Conservation (phyloP, 768 basidiomycete genomes). For the Suillus bovinus region DNA sequence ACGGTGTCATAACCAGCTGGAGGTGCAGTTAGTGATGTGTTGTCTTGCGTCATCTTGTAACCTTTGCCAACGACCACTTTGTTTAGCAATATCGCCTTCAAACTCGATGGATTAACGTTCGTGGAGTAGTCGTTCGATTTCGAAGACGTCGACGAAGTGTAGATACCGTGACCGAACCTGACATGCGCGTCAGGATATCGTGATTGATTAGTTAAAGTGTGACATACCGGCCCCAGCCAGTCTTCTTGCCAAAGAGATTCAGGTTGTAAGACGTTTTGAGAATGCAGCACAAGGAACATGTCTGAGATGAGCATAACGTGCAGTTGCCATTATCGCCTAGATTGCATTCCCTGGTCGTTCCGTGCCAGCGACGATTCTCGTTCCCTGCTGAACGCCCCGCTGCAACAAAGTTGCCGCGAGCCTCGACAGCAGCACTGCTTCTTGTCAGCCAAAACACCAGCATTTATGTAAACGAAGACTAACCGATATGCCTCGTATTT, state of each 20-base stretch:
- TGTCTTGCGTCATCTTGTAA: constrained; percentile 63
- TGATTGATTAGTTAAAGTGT: neutral
- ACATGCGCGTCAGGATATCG: neutral
- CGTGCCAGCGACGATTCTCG: constrained; percentile 77
- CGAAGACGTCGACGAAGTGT: constrained; percentile 78
- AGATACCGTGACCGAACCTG: constrained; percentile 71
- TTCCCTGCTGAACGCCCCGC: constrained; percentile 62
- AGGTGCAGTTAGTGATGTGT: constrained; percentile 52
- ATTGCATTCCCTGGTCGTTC: constrained; percentile 64
- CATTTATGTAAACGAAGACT: constrained; percentile 11
- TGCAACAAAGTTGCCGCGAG: constrained; percentile 55
- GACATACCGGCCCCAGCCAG: constrained; percentile 66
- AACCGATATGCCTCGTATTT: constrained; percentile 66
- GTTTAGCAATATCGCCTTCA: constrained; percentile 71
- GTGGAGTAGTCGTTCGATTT: constrained; percentile 76
- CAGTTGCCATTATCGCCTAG: constrained; percentile 63
- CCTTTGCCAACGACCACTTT: constrained; percentile 75
- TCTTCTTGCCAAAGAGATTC: constrained; percentile 65
- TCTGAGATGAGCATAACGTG: constrained; percentile 48
- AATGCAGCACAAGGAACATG: constrained; percentile 66
- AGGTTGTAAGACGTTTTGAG: constrained; percentile 65
- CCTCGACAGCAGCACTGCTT: constrained; percentile 54
- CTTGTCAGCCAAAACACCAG: neutral
- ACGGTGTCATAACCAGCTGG: constrained; percentile 71
- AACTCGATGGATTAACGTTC: constrained; percentile 52